Evolutionary conservation across 169 alveolate genomes (phyloP), one percentile per base, ranked within the genome.

Genomic region (Fabrea salina): DNA sequence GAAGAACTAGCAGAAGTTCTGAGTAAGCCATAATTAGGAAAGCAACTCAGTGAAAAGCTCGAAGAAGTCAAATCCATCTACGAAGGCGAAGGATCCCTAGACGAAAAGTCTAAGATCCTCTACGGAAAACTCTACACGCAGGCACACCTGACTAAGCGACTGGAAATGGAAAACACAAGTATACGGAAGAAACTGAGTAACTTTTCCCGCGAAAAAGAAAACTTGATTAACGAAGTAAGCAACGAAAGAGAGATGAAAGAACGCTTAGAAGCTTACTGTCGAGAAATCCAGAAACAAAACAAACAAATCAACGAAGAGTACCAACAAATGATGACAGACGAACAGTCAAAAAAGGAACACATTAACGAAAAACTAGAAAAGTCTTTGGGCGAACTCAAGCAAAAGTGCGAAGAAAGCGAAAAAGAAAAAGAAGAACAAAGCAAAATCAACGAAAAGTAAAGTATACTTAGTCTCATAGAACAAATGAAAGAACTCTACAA

Each of bases 401-500:
- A 44, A 37, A 68, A 68, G 30, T 47, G 40, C 25, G 78, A 68
- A 27, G 78, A 68, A 68, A 47, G 30, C 4, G 57, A 40, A 2
- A 11, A 19, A n/a, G 66, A 43, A 44, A 68, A 30, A 2, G 35
- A 8, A 1, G n/a, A 44, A 4, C 32, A n/a, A 1, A 1, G 2
- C 25, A 64, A 40, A 44, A 35, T 41, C 37, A 68, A 68, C 30
- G 30, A 68, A 68, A 47, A 37, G 53, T 44, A 44, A 44, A 16
- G 11, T 44, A 44, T 44, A 44, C 16, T 11, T 16, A 44, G 53
- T 16, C 13, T 68, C 1, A 22, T n/a, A 44, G 19, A 44, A 16
- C 19, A 44, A 4, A 68, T 68, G 78, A 39, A 68, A 44, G 78
- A 40, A 16, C 78, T 68, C 8, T n/a, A 44, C 25, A 44, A 47